Evolutionary conservation across 768 basidiomycete species (phyloP), one percentile per base, ranked within the genome.

Genomic region (Hydnomerulius pinastri): DNA sequence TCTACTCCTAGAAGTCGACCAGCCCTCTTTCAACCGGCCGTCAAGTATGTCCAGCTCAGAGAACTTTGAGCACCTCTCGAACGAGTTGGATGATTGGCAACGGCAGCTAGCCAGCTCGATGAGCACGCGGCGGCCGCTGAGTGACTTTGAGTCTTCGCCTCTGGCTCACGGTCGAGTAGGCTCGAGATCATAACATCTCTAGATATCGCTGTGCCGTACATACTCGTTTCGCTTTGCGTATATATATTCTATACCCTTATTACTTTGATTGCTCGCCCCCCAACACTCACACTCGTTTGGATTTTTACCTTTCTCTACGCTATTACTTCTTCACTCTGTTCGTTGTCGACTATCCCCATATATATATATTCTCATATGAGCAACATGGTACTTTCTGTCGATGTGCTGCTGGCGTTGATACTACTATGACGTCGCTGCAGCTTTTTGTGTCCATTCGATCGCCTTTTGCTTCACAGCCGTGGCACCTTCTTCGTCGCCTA

Each of bases 401-500:
- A 10, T 27, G 21, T 33, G 40, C 10, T 40, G 29, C 24, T 51
- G 39, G 48, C 42, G 37, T 46, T 29, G 30, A 46, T 51, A 43
- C 40, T 70, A 66, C 36, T 46, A 48, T 44, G 17, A n/a, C 15
- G 35, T 37, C 13, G 27, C 55, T 43, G 57, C 57, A 54, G 86
- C 84, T 58, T 71, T 77, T 65, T 83, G 87, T 53, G 90, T 90
- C 93, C 93, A 99, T 68, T 92, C 93, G 35, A 93, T 72, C 11
- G 97, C 97, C 65, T 87, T 90, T 57, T 82, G 75, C 74, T 98
- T 99, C 39, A 97, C 95, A 39, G 66, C 65, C 25, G 80, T 78
- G 23, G 82, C 85, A 17, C 94, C 93, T 36, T 86, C 85, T 51
- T 89, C 91, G 59, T 97, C 91, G 4, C 96, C 97, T 51, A 94